Percentiles rank a stretch among this genome's conserved stretches.
Evolutionary conservation across 2,329 filamentous ascomycete genomes (phyloP).

Genomic region (Phaeomoniella chlamydospora): DNA sequence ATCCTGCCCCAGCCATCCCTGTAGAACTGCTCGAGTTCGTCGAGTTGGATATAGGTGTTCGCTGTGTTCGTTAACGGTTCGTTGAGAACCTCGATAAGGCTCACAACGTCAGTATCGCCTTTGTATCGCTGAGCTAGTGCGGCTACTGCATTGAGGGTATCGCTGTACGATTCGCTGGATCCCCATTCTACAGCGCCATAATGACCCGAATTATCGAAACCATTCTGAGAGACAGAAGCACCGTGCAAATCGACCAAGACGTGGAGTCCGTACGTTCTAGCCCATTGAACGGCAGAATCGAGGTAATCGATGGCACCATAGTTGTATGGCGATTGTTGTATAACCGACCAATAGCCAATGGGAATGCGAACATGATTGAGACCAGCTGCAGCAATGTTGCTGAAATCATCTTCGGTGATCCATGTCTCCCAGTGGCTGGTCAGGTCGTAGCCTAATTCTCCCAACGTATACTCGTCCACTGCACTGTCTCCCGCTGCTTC

Average conservation of each 20-base stretch:
- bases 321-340: slow-evolving; percentile 45
- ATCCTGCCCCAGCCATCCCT: slow-evolving; percentile 12
- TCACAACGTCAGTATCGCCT: slow-evolving; percentile 12
- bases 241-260: slow-evolving; percentile 57
- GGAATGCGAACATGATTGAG: slow-evolving; percentile 52
- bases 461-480: slow-evolving; percentile 44
- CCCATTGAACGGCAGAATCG: slow-evolving; percentile 45
- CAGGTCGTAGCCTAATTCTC: slow-evolving; percentile 35
- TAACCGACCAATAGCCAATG: slow-evolving; percentile 51
- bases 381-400: slow-evolving; percentile 38
- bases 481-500: slow-evolving; percentile 31
- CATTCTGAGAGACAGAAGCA: slow-evolving; percentile 48
- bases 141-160: slow-evolving; percentile 10
- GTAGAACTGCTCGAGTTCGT: slow-evolving; percentile 36
- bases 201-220: slow-evolving; percentile 49
- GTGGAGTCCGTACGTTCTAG: slow-evolving; percentile 41
- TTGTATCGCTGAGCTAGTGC: slow-evolving; percentile 10
- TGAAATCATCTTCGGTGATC: slow-evolving; percentile 41
- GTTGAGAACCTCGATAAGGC: slow-evolving; percentile 42
- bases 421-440: slow-evolving; percentile 45
- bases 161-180: slow-evolving; percentile 8
- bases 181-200: slow-evolving; percentile 23
- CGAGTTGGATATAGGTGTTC: slow-evolving; percentile 14
- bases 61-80: slow-evolving; percentile 31
- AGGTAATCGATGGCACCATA: slow-evolving; percentile 45